phyloP scores from a whole-genome alignment of 345 rosid genomes.

The Boechera stricta region DNA sequence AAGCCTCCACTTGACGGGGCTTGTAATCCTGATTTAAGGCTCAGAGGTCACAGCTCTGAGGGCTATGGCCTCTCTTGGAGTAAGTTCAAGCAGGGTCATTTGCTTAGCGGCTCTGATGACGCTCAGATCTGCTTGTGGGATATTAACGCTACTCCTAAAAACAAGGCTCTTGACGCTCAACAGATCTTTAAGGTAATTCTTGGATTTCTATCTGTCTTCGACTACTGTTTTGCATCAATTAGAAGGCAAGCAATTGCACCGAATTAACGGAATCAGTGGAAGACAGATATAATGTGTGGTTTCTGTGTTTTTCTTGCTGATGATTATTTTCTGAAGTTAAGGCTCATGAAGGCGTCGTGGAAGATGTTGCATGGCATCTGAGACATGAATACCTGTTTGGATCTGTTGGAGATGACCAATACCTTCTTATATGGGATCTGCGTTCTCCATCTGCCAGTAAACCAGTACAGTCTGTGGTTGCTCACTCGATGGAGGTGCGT shows the following conservation, averaged over 20 bases:
- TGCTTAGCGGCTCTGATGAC: constrained; percentile 98
- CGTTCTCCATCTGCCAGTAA: constrained; percentile 72
- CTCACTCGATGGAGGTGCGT: constrained; percentile 95
- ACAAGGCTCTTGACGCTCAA: constrained; percentile 83
- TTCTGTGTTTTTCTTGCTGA: constrained; percentile 13
- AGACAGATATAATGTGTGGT: not conserved
- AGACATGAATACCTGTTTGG: constrained; percentile 97
- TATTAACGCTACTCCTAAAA: constrained; percentile 75
- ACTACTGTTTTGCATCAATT: constrained; percentile 16
- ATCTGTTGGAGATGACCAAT: constrained; percentile 97
- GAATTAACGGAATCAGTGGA: not conserved
- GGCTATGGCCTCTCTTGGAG: constrained; percentile 99
- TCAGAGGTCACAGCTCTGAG: constrained; percentile 93
- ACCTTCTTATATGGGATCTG: constrained; percentile 89
- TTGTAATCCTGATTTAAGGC: constrained; percentile 86
- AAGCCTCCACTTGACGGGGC: constrained; percentile 94
- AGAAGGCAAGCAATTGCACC: not conserved
- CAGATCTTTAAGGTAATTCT: constrained; percentile 73
- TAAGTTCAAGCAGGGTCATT: constrained; percentile 86
- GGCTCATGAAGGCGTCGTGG: constrained; percentile 99
- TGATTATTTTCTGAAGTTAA: constrained; percentile 35
- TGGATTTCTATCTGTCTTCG: not conserved
- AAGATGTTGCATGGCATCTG: constrained; percentile 99
- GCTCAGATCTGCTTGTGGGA: constrained; percentile 99
- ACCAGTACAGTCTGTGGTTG: constrained; percentile 89